Base-by-base conservation (phyloP, 2,329 filamentous ascomycete species). In the Pyrenophora graminea region DNA sequence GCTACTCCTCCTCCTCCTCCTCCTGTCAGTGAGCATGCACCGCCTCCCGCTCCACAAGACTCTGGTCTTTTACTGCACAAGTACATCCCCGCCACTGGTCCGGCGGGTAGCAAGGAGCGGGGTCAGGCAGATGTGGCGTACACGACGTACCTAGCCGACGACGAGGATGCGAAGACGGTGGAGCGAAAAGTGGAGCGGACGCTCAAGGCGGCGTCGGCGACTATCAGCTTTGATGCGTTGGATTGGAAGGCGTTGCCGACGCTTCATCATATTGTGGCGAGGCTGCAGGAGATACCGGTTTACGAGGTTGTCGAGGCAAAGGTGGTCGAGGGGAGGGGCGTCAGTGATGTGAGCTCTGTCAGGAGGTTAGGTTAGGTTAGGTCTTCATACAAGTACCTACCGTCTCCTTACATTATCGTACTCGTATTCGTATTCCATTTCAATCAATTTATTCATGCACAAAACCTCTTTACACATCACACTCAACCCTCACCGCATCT, bases 231-330 rank as follows among this genome's bases (percentile, higher is more conserved):
- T 46, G 74, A 82, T 33, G 71, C 70, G 0, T 58, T 79, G 13
- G 78, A 82, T 58, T 82, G 79, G 82, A 72, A 82, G 39, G 72
- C 69, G 4, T 63, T 87, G 51, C 85, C 85, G 0, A 87, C 84
- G 2, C 69, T 87, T 45, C 83, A 87, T 61, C 81, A 86, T 62
- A 70, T 87, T 7, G 71, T 82, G 4, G 67, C 71, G 17, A 72
- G 77, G 12, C 65, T 86, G 48, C 77, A 77, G 1, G 80, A 83
- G 56, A 73, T 87, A 4, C 84, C 83, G 0, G 67, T 85, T 1
- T 85, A 82, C 59, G 79, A 80, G 48, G 67, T 86, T 33, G 70
- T 86, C 3, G 73, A 77, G 27, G 83, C 78, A 1, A 84, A 81
- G 69, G 71, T 85, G 2, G 79, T 82, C 0, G 77, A 83, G 58